Evolutionary conservation across 371 early-diverging fungal genomes (phyloP), one percentile per base, ranked within the genome.

Genomic region (Blakeslea trispora): DNA sequence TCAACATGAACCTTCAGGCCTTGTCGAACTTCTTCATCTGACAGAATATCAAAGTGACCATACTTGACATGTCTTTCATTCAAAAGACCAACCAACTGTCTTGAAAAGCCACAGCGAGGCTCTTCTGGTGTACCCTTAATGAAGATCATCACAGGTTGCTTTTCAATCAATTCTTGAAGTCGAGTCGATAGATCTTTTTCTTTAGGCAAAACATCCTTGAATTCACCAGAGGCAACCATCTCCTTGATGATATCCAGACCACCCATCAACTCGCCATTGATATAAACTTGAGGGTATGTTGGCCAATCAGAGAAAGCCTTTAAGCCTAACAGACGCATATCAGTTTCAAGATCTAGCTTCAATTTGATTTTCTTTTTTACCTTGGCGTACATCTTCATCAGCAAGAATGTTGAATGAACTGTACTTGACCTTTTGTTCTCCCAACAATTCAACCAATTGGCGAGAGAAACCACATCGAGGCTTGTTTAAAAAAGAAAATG

Each of bases 181-280:
- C 87, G 83, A 3, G 82, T 83, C 57, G 84, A 79, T 37, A 94
- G 72, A 59, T 89, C 88, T 64, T 89, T 88, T 61, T 87, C 88
- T 48, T 83, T 75, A 13, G 58, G 65, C 37, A 72, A 61, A 60
- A 90, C 62, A 18, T 73, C 79, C 43, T 83, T 75, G 66, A 94
- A 87, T 63, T 94, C 95, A 18, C 90, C 91, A 7, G 84, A 79
- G 8, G 82, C 83, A 17, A 89, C 74, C 77, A 95, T 70, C 64
- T 95, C 93, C 65, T 92, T 92, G 49, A 97, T 69, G 55, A 93
- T 90, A 72, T 97, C 97, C 39, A 94, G 72, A 31, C 97, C 97
- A 21, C 97, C 97, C 17, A 93, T 72, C 55, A 97, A 80, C 64
- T 91, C 90, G 15, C 93, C 91, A 49, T 90, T 79, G 18, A 94